Evolutionary conservation across 164 flowering plant genomes (phyloP).

Genomic region (Aristolochia californica): DNA sequence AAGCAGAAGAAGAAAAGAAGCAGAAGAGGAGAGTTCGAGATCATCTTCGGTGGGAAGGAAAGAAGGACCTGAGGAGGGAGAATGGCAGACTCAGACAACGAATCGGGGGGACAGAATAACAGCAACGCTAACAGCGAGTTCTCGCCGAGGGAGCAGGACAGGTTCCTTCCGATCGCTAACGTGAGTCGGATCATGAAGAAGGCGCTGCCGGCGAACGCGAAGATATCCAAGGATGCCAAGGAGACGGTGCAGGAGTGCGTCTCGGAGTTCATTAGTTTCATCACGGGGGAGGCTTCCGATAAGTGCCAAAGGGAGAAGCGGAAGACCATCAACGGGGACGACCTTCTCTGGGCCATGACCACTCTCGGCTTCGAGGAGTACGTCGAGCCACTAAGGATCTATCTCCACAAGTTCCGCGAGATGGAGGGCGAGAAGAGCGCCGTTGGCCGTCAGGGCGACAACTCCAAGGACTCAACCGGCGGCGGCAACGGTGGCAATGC

Average conservation of each 20-base stretch:
- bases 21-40: too few relatives aligned
- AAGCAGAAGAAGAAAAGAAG: too few relatives aligned
- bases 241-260: slow-evolving; percentile 65
- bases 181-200: slow-evolving; percentile 61
- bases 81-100: slow-evolving; percentile 54
- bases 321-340: slow-evolving; percentile 60
- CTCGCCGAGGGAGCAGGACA: slow-evolving; percentile 46
- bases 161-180: slow-evolving; percentile 52
- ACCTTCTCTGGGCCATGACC: slow-evolving; percentile 58
- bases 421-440: slow-evolving; percentile 39
- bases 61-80: not conserved
- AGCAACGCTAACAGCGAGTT: slow-evolving; percentile 17
- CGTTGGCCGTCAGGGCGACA: slow-evolving; percentile 14
- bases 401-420: slow-evolving; percentile 41
- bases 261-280: slow-evolving; percentile 57
- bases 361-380: slow-evolving; percentile 56
- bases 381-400: slow-evolving; percentile 45
- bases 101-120: slow-evolving; percentile 28
- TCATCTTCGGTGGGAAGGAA: too few relatives aligned
- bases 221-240: slow-evolving; percentile 56
- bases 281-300: slow-evolving; percentile 55
- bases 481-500: slow-evolving; percentile 7
- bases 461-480: slow-evolving; percentile 8
- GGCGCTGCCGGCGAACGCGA: slow-evolving; percentile 47
- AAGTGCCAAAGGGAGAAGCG: slow-evolving; percentile 57